Base-by-base conservation (phyloP, 176 grass and related monocot species). In the Paspalum notatum region DNA sequence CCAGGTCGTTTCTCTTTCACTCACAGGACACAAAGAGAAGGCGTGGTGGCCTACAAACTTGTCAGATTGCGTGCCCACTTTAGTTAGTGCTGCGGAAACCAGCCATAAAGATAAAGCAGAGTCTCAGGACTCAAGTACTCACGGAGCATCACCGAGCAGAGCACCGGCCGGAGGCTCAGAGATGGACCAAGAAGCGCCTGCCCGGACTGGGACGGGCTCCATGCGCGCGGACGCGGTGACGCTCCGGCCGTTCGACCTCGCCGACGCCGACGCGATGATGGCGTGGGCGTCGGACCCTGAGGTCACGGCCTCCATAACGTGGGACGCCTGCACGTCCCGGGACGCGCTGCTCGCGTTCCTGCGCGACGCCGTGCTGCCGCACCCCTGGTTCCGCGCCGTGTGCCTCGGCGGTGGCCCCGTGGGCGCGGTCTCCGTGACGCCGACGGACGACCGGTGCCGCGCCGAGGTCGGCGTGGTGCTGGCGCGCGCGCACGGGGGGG, bases 381-480 rank as follows among this genome's bases (percentile, higher is more conserved):
- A 94, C 78, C 87, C 91, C 2, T 97, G 91, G 87, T 76, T 82
- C 82, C 89, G 94, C 39, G 87, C 91, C 61, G 70, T 91, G 72
- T 90, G 91, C 87, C 62, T 91, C 70, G 56, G 13, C 59, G 68
- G 49, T 56, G 65, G 6, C 4, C 81, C 95, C 3, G 85, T 93
- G 13, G 92, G 95, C 37, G 74, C 81, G 63, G 78, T 98, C 55
- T 92, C 88, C 38, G 88, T 98, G 48, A 70, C 69, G 71, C 78
- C 83, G 43, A 83, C 91, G 32, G 85, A 62, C 10, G 86, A 87
- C 65, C 59, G 74, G 18, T 94, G 88, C 90, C 87, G 84, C 24
- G 83, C 73, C 9, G 88, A 93, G 84, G 26, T 98, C 21, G 78
- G 88, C 0, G 71, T 92, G 44, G 71, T 81, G 17, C n/a, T 98